Conservation (phyloP, 768 basidiomycete species). For the Megacollybia marginata region DNA sequence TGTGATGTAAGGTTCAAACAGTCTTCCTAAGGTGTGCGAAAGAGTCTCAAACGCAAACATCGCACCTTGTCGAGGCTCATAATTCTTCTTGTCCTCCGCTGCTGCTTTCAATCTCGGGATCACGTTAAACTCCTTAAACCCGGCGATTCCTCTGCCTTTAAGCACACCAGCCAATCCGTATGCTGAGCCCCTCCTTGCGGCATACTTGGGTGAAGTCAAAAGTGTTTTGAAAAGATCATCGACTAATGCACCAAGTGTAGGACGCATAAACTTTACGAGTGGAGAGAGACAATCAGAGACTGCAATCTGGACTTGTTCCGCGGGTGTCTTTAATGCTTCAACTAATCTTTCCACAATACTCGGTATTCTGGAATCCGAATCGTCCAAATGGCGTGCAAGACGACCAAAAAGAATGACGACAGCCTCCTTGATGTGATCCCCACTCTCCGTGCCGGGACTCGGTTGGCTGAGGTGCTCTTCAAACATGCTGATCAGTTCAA, state of each 20-base stretch:
- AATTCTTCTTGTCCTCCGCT: constrained; percentile 83
- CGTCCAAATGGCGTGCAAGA: constrained; percentile 79
- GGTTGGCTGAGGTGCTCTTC: constrained; percentile 62
- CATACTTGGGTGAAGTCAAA: constrained; percentile 78
- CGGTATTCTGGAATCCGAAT: constrained; percentile 71
- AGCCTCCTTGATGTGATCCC: constrained; percentile 89
- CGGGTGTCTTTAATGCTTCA: constrained; percentile 86
- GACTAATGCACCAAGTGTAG: constrained; percentile 55
- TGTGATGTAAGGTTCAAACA: constrained; percentile 90
- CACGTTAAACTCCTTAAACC: constrained; percentile 79
- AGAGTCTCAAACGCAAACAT: constrained; percentile 95
- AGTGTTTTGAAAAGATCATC: constrained; percentile 74
- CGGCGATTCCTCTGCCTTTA: constrained; percentile 82
- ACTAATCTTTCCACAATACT: constrained; percentile 78
- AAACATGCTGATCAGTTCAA: constrained; percentile 73
- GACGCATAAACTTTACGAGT: constrained; percentile 64
- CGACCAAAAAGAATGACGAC: constrained; percentile 93
- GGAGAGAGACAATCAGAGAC: constrained; percentile 94
- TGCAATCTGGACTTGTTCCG: constrained; percentile 94
- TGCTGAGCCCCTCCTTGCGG: constrained; percentile 90
- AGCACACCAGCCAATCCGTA: constrained; percentile 92
- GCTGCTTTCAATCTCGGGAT: constrained; percentile 67
- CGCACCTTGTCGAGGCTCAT: constrained; percentile 84
- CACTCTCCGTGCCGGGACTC: constrained; percentile 56
- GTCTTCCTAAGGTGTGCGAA: constrained; percentile 75